These are phyloP conservation scores for Corymbia maculata DNA, from an alignment of 345 rosid genomes.

Conservation along the genomic window DNA sequence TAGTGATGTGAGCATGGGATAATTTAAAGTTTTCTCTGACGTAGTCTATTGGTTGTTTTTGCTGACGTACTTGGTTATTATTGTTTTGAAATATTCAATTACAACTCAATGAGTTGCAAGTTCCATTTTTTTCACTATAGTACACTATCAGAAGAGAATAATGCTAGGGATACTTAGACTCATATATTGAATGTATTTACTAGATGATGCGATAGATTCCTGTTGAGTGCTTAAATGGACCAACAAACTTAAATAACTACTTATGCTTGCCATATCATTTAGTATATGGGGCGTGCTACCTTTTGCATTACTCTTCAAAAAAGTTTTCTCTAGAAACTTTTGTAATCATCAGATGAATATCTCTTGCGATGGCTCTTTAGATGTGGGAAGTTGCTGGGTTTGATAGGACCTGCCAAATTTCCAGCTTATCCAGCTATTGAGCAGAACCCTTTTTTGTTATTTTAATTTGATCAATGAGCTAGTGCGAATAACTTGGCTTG, in stretches of 20 bases:
- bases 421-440: background rate
- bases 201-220: background rate
- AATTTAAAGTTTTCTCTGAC: background rate
- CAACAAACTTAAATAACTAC: background rate
- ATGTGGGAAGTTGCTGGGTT: background rate
- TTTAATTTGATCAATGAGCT: background rate
- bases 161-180: background rate
- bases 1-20: background rate
- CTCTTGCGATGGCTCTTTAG: background rate
- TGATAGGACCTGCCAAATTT: background rate
- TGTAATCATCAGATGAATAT: background rate
- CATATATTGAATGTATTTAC: background rate
- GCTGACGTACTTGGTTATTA: background rate
- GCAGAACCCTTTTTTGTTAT: background rate
- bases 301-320: background rate
- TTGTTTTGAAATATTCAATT: background rate
- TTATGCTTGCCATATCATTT: background rate
- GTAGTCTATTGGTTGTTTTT: background rate
- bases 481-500: background rate
- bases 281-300: background rate
- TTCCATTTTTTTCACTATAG: background rate
- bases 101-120: background rate
- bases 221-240: background rate
- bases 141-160: background rate
- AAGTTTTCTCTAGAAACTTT: background rate